These are phyloP conservation scores for Prunus mira DNA, from an alignment of 306 rosid species.

Conservation along the genomic window DNA sequence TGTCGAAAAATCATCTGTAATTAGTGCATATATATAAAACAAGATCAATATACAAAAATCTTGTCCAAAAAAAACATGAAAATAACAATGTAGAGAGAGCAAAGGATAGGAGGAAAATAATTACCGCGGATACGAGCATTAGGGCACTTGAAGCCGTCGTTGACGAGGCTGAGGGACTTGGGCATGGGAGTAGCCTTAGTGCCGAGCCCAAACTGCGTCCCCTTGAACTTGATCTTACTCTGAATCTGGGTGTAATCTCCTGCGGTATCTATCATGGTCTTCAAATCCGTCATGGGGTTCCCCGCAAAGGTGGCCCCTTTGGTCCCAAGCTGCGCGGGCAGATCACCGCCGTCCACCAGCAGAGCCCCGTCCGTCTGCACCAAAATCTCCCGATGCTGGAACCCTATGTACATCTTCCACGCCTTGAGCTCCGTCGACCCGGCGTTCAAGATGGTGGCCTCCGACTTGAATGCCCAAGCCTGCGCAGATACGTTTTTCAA, in stretches of 20 bases:
- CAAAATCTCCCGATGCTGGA: slow-evolving; percentile 67
- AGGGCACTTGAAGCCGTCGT: slow-evolving; percentile 84
- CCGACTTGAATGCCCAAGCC: slow-evolving; percentile 77
- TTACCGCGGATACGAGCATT: slow-evolving; percentile 42
- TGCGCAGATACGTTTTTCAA: slow-evolving; percentile 64
- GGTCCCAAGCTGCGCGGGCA: slow-evolving; percentile 60
- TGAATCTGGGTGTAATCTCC: slow-evolving; percentile 54
- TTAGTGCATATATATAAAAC: not conserved
- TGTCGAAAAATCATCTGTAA: not conserved
- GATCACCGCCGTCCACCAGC: slow-evolving; percentile 48
- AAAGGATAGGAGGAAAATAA: not conserved
- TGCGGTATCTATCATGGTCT: slow-evolving; percentile 69
- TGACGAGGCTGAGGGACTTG: slow-evolving; percentile 53
- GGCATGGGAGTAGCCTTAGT: slow-evolving; percentile 57
- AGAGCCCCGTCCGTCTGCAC: slow-evolving; percentile 57
- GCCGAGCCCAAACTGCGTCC: slow-evolving; percentile 64
- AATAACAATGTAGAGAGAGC: no score
- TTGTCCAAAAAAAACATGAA: not conserved
- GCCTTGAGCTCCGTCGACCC: slow-evolving; percentile 56
- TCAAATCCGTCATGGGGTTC: slow-evolving; percentile 42
- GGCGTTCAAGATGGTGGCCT: slow-evolving; percentile 48
- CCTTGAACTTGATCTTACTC: slow-evolving; percentile 38
- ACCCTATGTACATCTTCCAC: slow-evolving; percentile 76
- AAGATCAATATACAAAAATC: not conserved
- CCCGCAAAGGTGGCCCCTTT: slow-evolving; percentile 73